Evolutionary conservation across 73 alveolate species (phyloP), one percentile per base, ranked within the genome.

Genomic region (Paramecium pentaurelia): DNA sequence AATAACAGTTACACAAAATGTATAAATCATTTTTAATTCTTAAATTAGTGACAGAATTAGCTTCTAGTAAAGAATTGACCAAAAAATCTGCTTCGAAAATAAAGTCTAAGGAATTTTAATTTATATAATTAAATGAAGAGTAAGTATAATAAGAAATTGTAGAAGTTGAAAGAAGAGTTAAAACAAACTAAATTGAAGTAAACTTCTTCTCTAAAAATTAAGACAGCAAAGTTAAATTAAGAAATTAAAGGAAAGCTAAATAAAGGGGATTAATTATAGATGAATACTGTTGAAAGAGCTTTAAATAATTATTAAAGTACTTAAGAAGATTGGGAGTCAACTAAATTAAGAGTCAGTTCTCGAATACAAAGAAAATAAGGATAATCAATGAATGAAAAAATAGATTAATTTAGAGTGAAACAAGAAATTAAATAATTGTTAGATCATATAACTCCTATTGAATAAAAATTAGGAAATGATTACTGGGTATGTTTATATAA

Each of bases 341-440:
- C 84, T 64, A 28, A 64, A 28, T 14, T 27, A 11, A 64, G 12
- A 64, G 84, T 64, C 30, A 64, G 51, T 18, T 64, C 84, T 64
- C 84, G 84, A 2, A 34, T 64, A 28, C 12, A 28, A 34, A 28
- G 84, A 34, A 64, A 64, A 28, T 28, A 34, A 45, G 91, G 91
- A 4, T 25, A n/a, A 0, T 42, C 91, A 28, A 80, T 80, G 45
- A 40, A 80, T 80, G 91, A 80, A 1, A 80, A 44, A 36, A 80
- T 80, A 20, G 91, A 80, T 18, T 80, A 80, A 49, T 80, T 25
- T 47, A 40, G 91, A 36, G 91, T 49, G 16, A 80, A 47, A 47
- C 22, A 80, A 25, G 91, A 80, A 80, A 20, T 80, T 8, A 80
- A 28, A 49, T 80, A 80, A 22, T 36, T 80, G 11, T 51, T 80